Base-by-base conservation (phyloP, 805 yeast genomes). In the Barnettozyma salicaria region DNA sequence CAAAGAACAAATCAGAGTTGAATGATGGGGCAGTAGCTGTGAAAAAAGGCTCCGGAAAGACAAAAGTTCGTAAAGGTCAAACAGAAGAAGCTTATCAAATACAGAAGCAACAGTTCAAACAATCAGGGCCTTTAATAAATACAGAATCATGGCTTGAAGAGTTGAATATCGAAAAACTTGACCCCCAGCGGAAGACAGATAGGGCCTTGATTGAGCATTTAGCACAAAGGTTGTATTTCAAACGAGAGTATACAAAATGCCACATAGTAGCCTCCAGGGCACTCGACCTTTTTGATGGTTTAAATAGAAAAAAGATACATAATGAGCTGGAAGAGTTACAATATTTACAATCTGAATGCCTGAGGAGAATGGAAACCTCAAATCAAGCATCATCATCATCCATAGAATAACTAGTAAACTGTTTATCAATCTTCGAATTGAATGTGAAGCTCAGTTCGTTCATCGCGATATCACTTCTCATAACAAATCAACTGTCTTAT, bases 41-140 rank as follows among this genome's bases (percentile, higher is more conserved):
- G 5, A 56, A 60, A 24, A 70, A 64, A 40, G 61, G 71, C 1
- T 66, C 74, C 1, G 78, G 78, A 0, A 61, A 66, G 38, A 52
- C 56, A 4, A 70, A 67, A 38, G 56, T 67, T 19, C 69, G 96
- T 28, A 85, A 82, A 49, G 79, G 78, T 0, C 96, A 87, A 53
- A 52, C 80, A 0, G 77, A 75, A 28, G 89, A 78, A 37, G 82
- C 74, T 39, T 87, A 61, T 45, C 59, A 53, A 23, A 51, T 41
- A 7, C 90, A 87, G 56, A 61, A 63, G 42, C 43, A 44, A 3
- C 72, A 68, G 49, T 86, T 76, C 51, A 59, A 58, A 44, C 32
- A 47, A 0, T 53, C 63, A 1, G 94, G 94, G 0, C 92, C 95
- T 0, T 60, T 64, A 1, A 49, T 72, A 14, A 74, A 76, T 37